Base-by-base conservation (phyloP, 345 rosid genomes). In the Aquilaria yunnanensis region DNA sequence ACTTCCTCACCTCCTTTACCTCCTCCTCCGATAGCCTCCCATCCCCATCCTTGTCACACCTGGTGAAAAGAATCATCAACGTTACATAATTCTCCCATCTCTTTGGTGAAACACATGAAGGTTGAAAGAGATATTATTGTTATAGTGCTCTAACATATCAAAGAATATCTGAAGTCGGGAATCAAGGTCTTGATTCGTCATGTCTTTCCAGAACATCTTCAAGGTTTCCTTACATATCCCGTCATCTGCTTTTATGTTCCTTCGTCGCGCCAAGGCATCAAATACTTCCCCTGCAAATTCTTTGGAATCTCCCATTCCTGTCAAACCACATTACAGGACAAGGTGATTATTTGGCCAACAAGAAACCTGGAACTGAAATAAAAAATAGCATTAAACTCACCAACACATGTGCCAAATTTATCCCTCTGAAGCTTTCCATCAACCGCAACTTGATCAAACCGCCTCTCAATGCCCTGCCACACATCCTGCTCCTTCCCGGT, bases 41-140 rank as follows among this genome's bases (percentile, higher is more conserved):
- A 71, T 90, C 99, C 13, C 97, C 99, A 67, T 94, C 69, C 82
- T 94, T 94, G 74, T 94, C 99, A 65, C 97, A 90, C 97, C 99
- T 90, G 68, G 54, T 54, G 8, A 61, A 58, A 32, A 64, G 43
- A 53, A 64, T 14, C 50, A 37, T 37, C 5, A 37, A 23, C 23
- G 23, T 23, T 23, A 23, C 23, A 23, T 23, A 30, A 33, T 14
- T 34, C 51, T 23, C 23, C 12, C 3, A 12, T 43, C 10, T 16
- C 8, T 16, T 53, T 49, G 34, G 30, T 16, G 46, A 23, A 58
- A 30, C 12, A 32, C 16, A 32, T 10, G 29, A 32, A 53, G 5
- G 41, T 23, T 47, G 13, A 65, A 14, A 62, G 16, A 51, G 29
- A 47, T 9, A 37, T 3, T 37, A 37, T 37, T 37, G 7, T 3